Conservation (phyloP, 305 asterid species). For the Fraxinus paxiana region DNA sequence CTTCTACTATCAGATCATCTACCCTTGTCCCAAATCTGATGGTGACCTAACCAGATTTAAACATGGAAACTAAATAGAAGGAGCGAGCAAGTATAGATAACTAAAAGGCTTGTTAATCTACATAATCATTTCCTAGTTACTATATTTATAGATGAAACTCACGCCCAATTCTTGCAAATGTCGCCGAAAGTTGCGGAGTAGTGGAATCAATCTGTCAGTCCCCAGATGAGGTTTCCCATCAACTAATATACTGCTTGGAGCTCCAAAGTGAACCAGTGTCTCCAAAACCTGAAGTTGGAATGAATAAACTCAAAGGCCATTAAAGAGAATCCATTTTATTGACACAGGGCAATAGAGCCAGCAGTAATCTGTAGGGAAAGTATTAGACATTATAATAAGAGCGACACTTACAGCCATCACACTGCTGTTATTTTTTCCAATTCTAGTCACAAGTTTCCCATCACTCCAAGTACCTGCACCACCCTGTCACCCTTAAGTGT, state of each 20-base stretch:
- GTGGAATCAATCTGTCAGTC: conserved; percentile 84
- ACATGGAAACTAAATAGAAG: conserved; percentile 19
- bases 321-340: conserved; percentile 14
- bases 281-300: conserved; percentile 65
- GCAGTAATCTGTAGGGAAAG: background rate
- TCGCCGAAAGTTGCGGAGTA: conserved; percentile 63
- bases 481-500: conserved; percentile 97
- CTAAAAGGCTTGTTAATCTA: background rate
- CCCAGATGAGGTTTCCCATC: conserved; percentile 99
- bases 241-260: conserved; percentile 75
- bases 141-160: conserved; percentile 36
- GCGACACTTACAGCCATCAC: conserved; percentile 59
- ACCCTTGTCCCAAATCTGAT: conserved; percentile 81
- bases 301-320: conserved; percentile 3
- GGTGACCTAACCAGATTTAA: conserved; percentile 37
- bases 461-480: conserved; percentile 99
- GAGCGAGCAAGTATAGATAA: background rate
- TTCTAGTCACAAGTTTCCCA: conserved; percentile 95
- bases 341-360: conserved; percentile 12
- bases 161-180: conserved; percentile 87
- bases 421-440: conserved; percentile 77
- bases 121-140: conserved; percentile 18
- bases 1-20: conserved; percentile 78
- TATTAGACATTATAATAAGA: background rate
- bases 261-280: conserved; percentile 87